These are phyloP conservation scores for Posidonia australis DNA, from an alignment of 106 monocot species.

Conservation along the genomic window DNA sequence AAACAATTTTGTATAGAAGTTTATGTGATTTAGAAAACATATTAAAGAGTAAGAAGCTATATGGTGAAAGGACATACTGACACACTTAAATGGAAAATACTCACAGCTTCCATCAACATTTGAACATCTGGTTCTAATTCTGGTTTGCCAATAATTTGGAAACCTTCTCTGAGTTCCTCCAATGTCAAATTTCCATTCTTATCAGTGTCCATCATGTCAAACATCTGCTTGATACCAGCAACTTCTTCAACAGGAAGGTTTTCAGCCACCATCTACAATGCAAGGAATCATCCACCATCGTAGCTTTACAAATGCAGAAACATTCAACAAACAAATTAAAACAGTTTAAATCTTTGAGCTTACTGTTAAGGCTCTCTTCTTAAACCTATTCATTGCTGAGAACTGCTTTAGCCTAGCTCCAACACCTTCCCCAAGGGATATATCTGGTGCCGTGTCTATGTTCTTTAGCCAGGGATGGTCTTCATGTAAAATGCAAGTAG, in stretches of 20 bases:
- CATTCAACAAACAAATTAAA: background rate
- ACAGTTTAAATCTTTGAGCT: constrained; percentile 2
- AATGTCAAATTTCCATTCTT: constrained; percentile 70
- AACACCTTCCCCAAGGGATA: constrained; percentile 70
- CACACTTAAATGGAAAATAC: constrained; percentile 6
- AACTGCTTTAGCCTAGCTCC: constrained; percentile 62
- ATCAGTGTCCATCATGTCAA: constrained; percentile 75
- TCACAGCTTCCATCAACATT: constrained; percentile 81
- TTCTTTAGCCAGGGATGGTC: constrained; percentile 84
- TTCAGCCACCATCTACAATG: constrained; percentile 54
- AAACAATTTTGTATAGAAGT: too few relatives aligned
- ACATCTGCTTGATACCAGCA: constrained; percentile 54
- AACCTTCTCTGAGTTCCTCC: constrained; percentile 68
- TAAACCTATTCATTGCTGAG: constrained; percentile 82
- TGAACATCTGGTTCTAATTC: constrained; percentile 51
- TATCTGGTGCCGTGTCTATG: constrained; percentile 39
- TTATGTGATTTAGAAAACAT: too few relatives aligned
- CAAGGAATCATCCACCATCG: background rate
- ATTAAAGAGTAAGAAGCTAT: too few relatives aligned
- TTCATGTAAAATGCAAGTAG: constrained; percentile 19
- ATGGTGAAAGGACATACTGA: too few relatives aligned
- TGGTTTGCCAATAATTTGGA: constrained; percentile 35
- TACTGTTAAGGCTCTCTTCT: constrained; percentile 78
- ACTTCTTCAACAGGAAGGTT: constrained; percentile 57
- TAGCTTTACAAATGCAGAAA: background rate